Evolutionary conservation across 106 monocot genomes (phyloP), one percentile per base, ranked within the genome.

Genomic region (Iris macrosiphon): DNA sequence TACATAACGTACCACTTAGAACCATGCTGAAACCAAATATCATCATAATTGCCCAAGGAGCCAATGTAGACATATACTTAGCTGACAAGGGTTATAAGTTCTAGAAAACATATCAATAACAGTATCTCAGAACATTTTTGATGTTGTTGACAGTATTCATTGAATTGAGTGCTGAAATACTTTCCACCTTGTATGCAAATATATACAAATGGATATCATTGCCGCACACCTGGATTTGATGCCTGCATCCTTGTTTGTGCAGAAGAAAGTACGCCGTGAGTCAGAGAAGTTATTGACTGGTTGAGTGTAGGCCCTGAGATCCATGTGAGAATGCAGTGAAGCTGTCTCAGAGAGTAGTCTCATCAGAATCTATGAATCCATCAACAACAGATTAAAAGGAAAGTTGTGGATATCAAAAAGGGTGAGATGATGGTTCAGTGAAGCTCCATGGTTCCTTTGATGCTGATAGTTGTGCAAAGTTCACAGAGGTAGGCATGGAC

Each of bases 331-430:
- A 33, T 53, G 4, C 33, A 18, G 19, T 53, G 7, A 28, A 23
- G 53, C 32, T 28, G 31, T 11, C 33, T 53, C 24, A 53, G 35
- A 5, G 9, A 18, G 37, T 18, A 3, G 37, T 55, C 37, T 38
- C 38, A 38, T 38, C 38, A 38, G 55, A 55, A 55, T 55, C 55
- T 17, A 34, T 35, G 55, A 8, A 6, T 38, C 12, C 37, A 16
- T 38, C 37, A n/a, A n/a, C n/a, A n/a, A 47, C 46, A 25, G 24
- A 1, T 24, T 2, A 20, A 24, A 22, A 38, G 55, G 33, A 55
- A 55, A 55, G 2, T 21, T 38, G 9, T 23, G 17, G 7, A 38
- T 4, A 55, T 55, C n/a, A 55, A 37, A 55, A 19, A 34, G 18
- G 17, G 38, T 18, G 46, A 22, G 25, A 24, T n/a, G n/a, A n/a